Evolutionary conservation across 208 protist species (phyloP).

Genomic region (Leishmania turanica): DNA sequence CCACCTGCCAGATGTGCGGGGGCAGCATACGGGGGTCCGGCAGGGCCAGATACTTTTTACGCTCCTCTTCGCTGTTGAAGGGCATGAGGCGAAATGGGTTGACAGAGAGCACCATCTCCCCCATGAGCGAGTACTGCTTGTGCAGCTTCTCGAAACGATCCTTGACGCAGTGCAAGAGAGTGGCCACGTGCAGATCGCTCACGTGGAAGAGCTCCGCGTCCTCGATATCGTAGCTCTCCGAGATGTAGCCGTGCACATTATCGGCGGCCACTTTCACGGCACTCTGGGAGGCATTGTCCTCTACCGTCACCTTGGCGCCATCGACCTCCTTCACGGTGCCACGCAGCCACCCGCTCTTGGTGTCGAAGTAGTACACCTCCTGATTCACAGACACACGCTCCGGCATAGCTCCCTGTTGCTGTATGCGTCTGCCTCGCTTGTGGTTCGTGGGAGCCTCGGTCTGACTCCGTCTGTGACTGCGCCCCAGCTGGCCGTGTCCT

Average conservation of each 20-base stretch:
- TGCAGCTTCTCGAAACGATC: slow-evolving; percentile 80
- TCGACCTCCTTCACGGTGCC: slow-evolving; percentile 53
- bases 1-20: slow-evolving; percentile 92
- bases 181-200: slow-evolving; percentile 90
- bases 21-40: slow-evolving; percentile 58
- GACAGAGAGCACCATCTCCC: slow-evolving; percentile 93
- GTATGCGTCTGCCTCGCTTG: no score
- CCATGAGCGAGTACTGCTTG: slow-evolving; percentile 92
- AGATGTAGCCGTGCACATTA: slow-evolving; percentile 78
- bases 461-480: background rate
- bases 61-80: slow-evolving; percentile 81
- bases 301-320: slow-evolving; percentile 52
- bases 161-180: slow-evolving; percentile 92
- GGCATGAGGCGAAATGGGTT: slow-evolving; percentile 92
- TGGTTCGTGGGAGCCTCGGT: background rate
- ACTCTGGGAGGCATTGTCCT: slow-evolving; percentile 36
- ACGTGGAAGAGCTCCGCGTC: slow-evolving; percentile 86
- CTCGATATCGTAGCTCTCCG: slow-evolving; percentile 68
- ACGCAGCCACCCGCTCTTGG: slow-evolving; percentile 77
- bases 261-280: slow-evolving; percentile 35
- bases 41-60: slow-evolving; percentile 71
- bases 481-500: background rate
- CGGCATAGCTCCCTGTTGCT: slow-evolving; percentile 28
- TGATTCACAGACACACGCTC: slow-evolving; percentile 77
- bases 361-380: slow-evolving; percentile 78